Conservation (phyloP, 805 yeast species). For the Lachancea dasiensis region DNA sequence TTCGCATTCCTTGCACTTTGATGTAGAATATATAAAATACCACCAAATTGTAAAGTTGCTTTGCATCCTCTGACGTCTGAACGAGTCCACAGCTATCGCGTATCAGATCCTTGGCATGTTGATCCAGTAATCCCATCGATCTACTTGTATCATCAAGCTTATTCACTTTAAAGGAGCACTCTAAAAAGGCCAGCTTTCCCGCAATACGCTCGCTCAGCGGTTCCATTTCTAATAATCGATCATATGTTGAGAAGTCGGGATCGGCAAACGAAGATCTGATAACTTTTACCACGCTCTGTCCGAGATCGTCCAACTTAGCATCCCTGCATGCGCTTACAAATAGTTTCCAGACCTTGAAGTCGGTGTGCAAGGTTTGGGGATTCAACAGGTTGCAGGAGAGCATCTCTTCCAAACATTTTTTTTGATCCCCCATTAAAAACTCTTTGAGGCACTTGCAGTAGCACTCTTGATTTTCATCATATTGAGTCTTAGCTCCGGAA, state of each 20-base stretch:
- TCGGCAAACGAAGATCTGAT: constrained; percentile 44
- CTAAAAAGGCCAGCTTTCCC: background rate
- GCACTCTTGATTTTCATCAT: background rate
- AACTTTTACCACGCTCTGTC: constrained; percentile 10
- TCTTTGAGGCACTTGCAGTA: constrained; percentile 5
- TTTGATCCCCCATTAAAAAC: constrained; percentile 21
- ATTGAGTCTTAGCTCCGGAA: background rate
- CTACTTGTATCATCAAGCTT: background rate
- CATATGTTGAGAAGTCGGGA: constrained; percentile 23
- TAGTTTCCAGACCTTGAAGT: constrained; percentile 13
- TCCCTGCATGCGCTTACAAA: constrained; percentile 17
- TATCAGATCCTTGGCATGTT: background rate
- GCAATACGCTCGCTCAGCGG: constrained; percentile 5
- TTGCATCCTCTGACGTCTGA: background rate
- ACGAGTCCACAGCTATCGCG: background rate
- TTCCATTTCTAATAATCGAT: background rate
- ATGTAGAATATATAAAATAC: constrained; percentile 15
- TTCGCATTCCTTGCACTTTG: constrained; percentile 13
- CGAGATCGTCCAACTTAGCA: constrained; percentile 14
- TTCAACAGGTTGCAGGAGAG: constrained; percentile 13
- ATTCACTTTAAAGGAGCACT: constrained; percentile 1
- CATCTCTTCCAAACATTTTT: constrained; percentile 21
- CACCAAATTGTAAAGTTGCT: constrained; percentile 7
- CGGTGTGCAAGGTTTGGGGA: constrained; percentile 4
- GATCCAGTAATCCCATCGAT: background rate